Evolutionary conservation across 345 rosid genomes (phyloP), one percentile per base, ranked within the genome.

Genomic region (Gossypium mustelinum): DNA sequence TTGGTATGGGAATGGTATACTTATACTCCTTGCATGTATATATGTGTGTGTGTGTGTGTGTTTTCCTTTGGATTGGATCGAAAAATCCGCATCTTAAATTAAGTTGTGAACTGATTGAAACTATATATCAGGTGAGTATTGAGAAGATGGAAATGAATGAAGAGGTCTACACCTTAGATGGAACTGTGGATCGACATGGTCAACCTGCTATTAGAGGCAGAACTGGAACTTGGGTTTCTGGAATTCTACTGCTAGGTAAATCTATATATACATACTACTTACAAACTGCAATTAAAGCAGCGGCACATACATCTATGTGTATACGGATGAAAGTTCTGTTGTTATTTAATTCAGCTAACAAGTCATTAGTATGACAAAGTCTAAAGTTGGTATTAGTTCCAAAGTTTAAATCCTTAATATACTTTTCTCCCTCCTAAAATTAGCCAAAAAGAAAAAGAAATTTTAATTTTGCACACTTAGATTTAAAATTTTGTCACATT

Each of bases 141-240:
- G 80, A 79, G 79, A 83, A 89, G 75, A 73, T 75, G 3, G 78
- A 77, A 72, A 80, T 77, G 34, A 78, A 44, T 63, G 50, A 73
- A 75, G 90, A 87, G 56, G 80, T 73, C 13, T 82, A 79, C 72
- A 87, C 97, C 17, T 80, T 81, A 13, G 98, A 95, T 74, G 96
- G 99, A 71, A 60, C 90, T 12, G 91, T 90, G 44, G 99, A 94
- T 83, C 87, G 93, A 80, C 85, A 82, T 16, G 97, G 97, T 10
- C 82, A 79, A 20, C 92, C 96, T 2, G 99, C 98, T 16, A 77
- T 89, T 64, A 78, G 85, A 77, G 73, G 80, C 0, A 91, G 67
- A 77, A 84, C 98, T 13, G 98, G 98, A 47, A 83, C 83, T n/a
- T 94, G 98, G 98, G 73, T 83, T 63, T 85, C 97, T 20, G 98